These are phyloP conservation scores for Platanthera zijinensis DNA, from an alignment of 106 monocot genomes.

Conservation along the genomic window DNA sequence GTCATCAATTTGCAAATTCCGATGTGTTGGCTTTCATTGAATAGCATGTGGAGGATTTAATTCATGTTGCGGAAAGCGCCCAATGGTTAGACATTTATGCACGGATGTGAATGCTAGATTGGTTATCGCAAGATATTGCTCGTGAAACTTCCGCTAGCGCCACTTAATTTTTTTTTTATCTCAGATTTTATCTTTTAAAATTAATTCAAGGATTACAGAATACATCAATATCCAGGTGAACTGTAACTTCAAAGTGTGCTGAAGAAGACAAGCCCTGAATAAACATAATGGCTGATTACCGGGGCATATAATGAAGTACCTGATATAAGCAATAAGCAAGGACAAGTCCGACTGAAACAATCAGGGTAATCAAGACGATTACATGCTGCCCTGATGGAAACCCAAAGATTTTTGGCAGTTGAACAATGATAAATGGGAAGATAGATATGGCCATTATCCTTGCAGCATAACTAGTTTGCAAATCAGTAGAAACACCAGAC, in stretches of 20 bases:
- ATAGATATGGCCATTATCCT: slow-evolving; percentile 89
- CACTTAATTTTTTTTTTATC: no score
- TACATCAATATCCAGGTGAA: neutral
- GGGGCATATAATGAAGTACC: slow-evolving; percentile 34
- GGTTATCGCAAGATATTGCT: no score
- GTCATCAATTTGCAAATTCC: no score
- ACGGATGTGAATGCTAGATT: no score
- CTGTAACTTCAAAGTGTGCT: neutral
- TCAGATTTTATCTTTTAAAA: no score
- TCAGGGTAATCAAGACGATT: slow-evolving; percentile 47
- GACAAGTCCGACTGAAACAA: slow-evolving; percentile 49
- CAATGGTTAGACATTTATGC: no score
- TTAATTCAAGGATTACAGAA: no score
- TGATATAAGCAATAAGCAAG: slow-evolving; percentile 88
- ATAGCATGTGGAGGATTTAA: no score
- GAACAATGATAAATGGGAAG: slow-evolving; percentile 69
- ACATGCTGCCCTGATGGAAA: slow-evolving; percentile 38
- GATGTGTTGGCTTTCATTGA: no score
- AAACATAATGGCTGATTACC: neutral
- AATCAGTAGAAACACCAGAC: slow-evolving; percentile 74
- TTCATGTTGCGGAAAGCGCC: no score
- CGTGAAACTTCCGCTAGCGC: no score
- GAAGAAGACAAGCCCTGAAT: neutral
- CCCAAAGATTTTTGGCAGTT: slow-evolving; percentile 65
- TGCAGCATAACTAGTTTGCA: slow-evolving; percentile 82